A percentile compares a stretch with the other conserved stretches of the same genome.
phyloP scores from a whole-genome alignment of 139 green algal species.

The Chlorella sorokiniana region DNA sequence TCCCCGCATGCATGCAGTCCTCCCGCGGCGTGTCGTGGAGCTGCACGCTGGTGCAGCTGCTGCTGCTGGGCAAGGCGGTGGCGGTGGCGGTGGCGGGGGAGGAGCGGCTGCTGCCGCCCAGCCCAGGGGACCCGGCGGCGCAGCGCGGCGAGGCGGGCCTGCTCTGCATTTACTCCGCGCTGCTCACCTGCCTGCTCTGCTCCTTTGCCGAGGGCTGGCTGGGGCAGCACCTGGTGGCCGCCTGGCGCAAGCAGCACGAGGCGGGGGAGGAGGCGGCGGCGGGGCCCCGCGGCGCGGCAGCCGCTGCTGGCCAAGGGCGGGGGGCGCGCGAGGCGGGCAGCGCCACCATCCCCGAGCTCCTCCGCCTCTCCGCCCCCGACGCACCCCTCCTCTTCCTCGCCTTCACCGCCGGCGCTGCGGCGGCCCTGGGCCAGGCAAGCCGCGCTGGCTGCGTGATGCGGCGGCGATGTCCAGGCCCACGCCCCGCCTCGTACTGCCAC shows the following conservation, averaged over 20 bases:
- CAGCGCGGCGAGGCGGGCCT: conserved; percentile 35
- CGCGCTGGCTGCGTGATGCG: not conserved
- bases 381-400: conserved; percentile 55
- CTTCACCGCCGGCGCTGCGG: conserved; percentile 61
- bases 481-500: not conserved
- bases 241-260: conserved; percentile 16
- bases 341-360: conserved; percentile 56
- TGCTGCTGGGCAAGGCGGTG: conserved; percentile 66
- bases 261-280: conserved; percentile 1
- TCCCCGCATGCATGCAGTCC: not conserved
- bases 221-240: not conserved
- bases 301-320: conserved; percentile 44
- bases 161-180: conserved; percentile 42
- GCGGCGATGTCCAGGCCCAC: not conserved
- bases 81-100: conserved; percentile 54
- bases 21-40: not conserved
- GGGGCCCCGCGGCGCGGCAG: not conserved
- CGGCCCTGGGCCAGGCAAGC: conserved; percentile 59
- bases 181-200: conserved; percentile 34
- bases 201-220: conserved; percentile 31
- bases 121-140: not conserved
- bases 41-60: conserved; percentile 39
- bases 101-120: conserved; percentile 45
- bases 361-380: conserved; percentile 59
- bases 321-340: not conserved